Percentiles rank a stretch among this genome's conserved stretches.
These are phyloP conservation scores for Aspergillus versicolor DNA, from an alignment of 2,329 filamentous ascomycete genomes.

Conservation along the genomic window DNA sequence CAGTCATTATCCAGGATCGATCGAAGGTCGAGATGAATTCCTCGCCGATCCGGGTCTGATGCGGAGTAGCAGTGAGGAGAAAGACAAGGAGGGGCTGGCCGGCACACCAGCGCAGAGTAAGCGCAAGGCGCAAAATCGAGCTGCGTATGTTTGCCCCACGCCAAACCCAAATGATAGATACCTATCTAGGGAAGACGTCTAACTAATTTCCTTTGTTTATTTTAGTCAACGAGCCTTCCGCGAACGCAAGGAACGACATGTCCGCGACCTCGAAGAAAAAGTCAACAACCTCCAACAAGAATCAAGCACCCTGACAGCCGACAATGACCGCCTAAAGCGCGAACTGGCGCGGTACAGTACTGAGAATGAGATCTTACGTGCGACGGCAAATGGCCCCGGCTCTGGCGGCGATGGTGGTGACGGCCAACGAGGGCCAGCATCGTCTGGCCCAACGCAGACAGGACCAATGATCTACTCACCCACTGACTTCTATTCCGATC, in stretches of 20 bases:
- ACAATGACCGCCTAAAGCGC: conserved; percentile 83
- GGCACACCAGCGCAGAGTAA: conserved; percentile 58
- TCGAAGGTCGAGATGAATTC: conserved; percentile 31
- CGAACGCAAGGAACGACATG: conserved; percentile 90
- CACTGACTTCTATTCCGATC: conserved; percentile 67
- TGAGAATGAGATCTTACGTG: conserved; percentile 89
- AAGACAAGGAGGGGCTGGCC: conserved; percentile 55
- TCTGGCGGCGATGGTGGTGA: not conserved
- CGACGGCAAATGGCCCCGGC: conserved; percentile 60
- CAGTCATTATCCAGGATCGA: conserved; percentile 25
- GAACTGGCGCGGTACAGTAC: conserved; percentile 81
- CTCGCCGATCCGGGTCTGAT: conserved; percentile 26
- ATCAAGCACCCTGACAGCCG: conserved; percentile 68
- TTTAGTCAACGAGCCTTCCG: conserved; percentile 89
- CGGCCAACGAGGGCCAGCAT: not conserved
- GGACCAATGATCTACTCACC: conserved; percentile 72
- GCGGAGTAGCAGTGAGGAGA: conserved; percentile 55
- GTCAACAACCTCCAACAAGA: conserved; percentile 74
- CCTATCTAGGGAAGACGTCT: not conserved
- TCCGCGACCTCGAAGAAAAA: conserved; percentile 88
- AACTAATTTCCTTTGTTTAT: not conserved
- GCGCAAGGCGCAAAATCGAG: conserved; percentile 70
- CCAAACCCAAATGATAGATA: not conserved
- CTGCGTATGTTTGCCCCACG: conserved; percentile 56
- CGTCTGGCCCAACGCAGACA: conserved; percentile 50